phyloP scores from a whole-genome alignment of 371 early-diverging fungal genomes.

The Mortierella sp. region DNA sequence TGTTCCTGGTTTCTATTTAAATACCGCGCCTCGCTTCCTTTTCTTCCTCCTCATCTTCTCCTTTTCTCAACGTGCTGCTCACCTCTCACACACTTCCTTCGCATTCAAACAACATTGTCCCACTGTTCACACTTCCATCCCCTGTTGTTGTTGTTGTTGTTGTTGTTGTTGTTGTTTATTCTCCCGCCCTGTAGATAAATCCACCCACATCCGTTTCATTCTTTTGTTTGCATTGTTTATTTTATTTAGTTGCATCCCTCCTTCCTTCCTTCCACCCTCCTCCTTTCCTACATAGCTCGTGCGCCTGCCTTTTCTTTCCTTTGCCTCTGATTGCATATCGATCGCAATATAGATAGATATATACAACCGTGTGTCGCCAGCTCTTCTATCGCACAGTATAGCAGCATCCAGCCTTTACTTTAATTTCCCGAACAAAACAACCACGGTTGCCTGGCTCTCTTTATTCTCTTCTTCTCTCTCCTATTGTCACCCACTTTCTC shows the following conservation, averaged over 20 bases:
- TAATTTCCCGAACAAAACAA: background rate
- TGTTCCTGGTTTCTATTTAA: background rate
- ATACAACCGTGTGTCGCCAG: too few species aligned
- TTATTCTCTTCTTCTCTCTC: background rate
- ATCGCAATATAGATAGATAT: background rate
- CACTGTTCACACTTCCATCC: background rate
- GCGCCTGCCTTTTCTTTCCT: background rate
- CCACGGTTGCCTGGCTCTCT: conserved; percentile 1
- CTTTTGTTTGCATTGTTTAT: background rate
- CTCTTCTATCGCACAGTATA: background rate
- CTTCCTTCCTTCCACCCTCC: too few species aligned
- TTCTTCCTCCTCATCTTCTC: background rate
- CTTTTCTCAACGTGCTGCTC: background rate
- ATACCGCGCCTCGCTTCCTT: background rate
- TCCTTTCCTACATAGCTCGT: background rate
- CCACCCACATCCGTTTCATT: background rate
- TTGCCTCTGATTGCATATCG: background rate
- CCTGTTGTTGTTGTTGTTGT: background rate
- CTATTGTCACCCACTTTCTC: background rate
- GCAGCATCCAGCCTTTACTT: background rate
- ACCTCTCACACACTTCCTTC: background rate
- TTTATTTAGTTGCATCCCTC: too few species aligned
- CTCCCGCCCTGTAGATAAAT: background rate
- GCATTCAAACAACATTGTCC: background rate
- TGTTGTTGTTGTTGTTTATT: background rate